Evolutionary conservation across 2,329 filamentous ascomycete species (phyloP).

Genomic region (Penicillium sp.): DNA sequence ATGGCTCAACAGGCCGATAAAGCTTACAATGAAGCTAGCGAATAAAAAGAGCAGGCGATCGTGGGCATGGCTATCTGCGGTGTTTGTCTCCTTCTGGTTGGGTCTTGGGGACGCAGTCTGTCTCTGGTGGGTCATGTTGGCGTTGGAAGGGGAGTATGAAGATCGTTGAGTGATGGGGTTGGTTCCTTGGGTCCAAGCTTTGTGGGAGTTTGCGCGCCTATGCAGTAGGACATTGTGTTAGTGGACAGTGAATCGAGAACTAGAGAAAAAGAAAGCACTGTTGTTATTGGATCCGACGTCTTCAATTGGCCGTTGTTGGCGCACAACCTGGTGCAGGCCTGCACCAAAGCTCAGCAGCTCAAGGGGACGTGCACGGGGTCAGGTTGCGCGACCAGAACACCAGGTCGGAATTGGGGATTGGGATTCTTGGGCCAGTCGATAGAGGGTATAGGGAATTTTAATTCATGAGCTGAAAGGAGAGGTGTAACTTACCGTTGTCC

Average conservation of each 20-base stretch:
- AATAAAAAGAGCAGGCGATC: slow-evolving; percentile 59
- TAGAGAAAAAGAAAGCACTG: background rate
- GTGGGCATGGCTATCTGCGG: slow-evolving; percentile 56
- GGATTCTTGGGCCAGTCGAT: too few species aligned
- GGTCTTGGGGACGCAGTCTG: slow-evolving; percentile 38
- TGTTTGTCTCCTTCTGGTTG: slow-evolving; percentile 48
- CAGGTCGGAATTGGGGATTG: background rate
- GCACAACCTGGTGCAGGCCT: slow-evolving; percentile 15
- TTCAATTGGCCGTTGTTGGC: slow-evolving; percentile 20
- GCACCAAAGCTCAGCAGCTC: slow-evolving; percentile 10
- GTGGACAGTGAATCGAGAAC: slow-evolving; percentile 11
- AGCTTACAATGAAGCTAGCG: slow-evolving; percentile 56
- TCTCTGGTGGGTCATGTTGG: slow-evolving; percentile 47
- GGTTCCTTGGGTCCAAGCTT: slow-evolving; percentile 59
- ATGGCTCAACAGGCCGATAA: slow-evolving; percentile 12
- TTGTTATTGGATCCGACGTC: slow-evolving; percentile 7
- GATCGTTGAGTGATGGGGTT: slow-evolving; percentile 60
- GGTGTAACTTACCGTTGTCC: slow-evolving; percentile 50
- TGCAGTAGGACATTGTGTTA: slow-evolving; percentile 23
- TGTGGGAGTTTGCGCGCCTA: slow-evolving; percentile 54
- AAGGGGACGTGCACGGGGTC: slow-evolving; percentile 17
- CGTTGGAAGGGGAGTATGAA: slow-evolving; percentile 52
- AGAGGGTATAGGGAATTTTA: background rate
- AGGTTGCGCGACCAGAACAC: slow-evolving; percentile 1
- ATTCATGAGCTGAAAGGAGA: background rate